These are phyloP conservation scores for Fragaria ananassa DNA, from an alignment of 306 rosid species.

Conservation along the genomic window DNA sequence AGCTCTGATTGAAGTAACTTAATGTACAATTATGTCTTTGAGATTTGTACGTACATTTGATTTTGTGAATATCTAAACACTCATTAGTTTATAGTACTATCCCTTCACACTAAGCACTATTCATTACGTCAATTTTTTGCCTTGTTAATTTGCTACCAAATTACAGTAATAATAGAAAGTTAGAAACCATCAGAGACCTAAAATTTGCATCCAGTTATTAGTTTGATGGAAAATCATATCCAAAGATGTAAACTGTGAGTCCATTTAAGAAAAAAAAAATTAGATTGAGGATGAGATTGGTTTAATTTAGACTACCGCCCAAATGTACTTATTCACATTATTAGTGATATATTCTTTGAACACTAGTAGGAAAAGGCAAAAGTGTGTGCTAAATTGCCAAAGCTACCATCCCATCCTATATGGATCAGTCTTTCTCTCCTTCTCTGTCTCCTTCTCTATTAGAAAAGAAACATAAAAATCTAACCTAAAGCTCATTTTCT, in stretches of 20 bases:
- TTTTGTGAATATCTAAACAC: background rate
- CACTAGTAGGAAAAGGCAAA: slow-evolving; percentile 12
- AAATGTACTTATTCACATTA: slow-evolving; percentile 1
- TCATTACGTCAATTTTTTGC: background rate
- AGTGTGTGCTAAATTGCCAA: slow-evolving; percentile 27
- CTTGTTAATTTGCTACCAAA: background rate
- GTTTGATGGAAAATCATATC: background rate
- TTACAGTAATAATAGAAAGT: background rate
- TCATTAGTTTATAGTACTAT: background rate
- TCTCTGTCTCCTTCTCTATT: slow-evolving; percentile 10
- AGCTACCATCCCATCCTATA: slow-evolving; percentile 6
- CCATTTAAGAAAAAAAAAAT: background rate
- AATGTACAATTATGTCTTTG: background rate
- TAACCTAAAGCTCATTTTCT: slow-evolving; percentile 27
- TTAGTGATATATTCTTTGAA: background rate
- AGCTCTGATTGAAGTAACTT: background rate
- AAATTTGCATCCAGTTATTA: background rate
- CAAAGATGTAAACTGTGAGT: background rate
- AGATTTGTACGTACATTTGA: background rate
- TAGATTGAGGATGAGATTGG: background rate
- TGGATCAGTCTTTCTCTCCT: slow-evolving; percentile 11
- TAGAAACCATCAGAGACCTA: background rate
- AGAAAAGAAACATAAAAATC: slow-evolving; percentile 4
- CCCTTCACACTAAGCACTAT: background rate
- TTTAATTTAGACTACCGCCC: background rate